A percentile compares a stretch with the other conserved stretches of the same genome.
These are phyloP conservation scores for Piper longum DNA, from an alignment of 164 flowering plant species.

Conservation along the genomic window DNA sequence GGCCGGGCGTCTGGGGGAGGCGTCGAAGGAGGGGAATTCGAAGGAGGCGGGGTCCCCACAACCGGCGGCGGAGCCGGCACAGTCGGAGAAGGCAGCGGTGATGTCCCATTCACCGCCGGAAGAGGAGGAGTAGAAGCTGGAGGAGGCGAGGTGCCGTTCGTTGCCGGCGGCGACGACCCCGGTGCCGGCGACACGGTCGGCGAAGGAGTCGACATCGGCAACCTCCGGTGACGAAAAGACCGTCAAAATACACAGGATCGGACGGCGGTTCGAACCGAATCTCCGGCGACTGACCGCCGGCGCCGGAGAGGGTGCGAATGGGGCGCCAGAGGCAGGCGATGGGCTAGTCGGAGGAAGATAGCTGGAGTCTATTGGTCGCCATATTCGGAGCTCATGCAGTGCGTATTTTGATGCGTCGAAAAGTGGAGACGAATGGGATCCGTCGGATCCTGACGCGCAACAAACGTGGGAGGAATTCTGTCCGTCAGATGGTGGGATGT, in stretches of 20 bases:
- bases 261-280: neutral
- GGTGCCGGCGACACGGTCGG: constrained; percentile 16
- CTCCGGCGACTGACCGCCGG: neutral
- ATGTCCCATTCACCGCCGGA: neutral
- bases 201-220: neutral
- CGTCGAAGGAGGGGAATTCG: neutral
- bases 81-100: neutral
- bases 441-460: too few relatives aligned
- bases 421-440: neutral
- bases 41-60: neutral
- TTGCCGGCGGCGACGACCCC: constrained; percentile 3
- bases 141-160: constrained; percentile 8
- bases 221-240: neutral
- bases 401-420: neutral
- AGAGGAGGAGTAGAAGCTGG: constrained; percentile 5
- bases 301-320: neutral
- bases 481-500: neutral
- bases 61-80: constrained; percentile 6
- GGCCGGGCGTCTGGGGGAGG: too few relatives aligned
- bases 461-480: neutral
- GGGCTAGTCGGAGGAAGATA: neutral
- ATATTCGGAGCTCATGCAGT: neutral
- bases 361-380: neutral
- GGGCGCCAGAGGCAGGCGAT: neutral
- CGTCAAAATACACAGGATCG: too few relatives aligned